phyloP scores from a whole-genome alignment of 2,329 filamentous ascomycete genomes.

The Colletotrichum lini region DNA sequence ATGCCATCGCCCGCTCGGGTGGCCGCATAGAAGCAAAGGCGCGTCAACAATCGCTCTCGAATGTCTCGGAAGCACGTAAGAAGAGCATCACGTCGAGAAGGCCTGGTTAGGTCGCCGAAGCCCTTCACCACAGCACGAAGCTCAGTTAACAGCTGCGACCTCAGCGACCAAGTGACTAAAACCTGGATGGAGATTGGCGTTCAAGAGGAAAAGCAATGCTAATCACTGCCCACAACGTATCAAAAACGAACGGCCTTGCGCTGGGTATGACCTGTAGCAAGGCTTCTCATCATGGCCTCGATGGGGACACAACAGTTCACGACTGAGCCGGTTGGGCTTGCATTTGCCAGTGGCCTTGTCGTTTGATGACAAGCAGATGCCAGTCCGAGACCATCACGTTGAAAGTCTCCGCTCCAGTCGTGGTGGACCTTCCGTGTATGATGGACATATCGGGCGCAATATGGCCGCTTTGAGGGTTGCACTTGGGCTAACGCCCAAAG shows the following conservation, averaged over 20 bases:
- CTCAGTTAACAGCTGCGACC: neutral
- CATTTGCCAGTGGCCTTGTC: neutral
- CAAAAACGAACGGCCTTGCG: slow-evolving; percentile 3
- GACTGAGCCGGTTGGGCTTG: neutral
- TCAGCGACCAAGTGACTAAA: slow-evolving; percentile 3
- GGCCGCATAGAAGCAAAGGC: slow-evolving; percentile 7
- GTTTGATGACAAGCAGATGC: slow-evolving; percentile 17
- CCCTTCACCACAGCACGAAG: neutral
- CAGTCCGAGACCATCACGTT: slow-evolving; percentile 16
- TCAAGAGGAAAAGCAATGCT: slow-evolving; percentile 19
- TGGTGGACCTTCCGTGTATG: slow-evolving; percentile 31
- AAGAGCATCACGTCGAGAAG: neutral
- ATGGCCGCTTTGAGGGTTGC: slow-evolving; percentile 18
- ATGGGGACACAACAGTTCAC: slow-evolving; percentile 6
- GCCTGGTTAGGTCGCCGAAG: neutral
- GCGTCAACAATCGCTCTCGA: slow-evolving; percentile 21
- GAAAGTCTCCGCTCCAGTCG: slow-evolving; percentile 36
- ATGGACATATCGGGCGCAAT: slow-evolving; percentile 30
- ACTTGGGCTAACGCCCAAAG: slow-evolving; percentile 29
- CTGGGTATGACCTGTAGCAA: slow-evolving; percentile 27
- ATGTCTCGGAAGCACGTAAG: slow-evolving; percentile 1
- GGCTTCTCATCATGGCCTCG: neutral
- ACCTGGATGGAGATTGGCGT: slow-evolving; percentile 6
- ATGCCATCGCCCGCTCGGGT: slow-evolving; percentile 30
- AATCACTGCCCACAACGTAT: neutral